Percentiles rank a stretch among this genome's conserved stretches.
Conservation (phyloP, 1,139 yeast genomes). For the Pichiaceae sp. region DNA sequence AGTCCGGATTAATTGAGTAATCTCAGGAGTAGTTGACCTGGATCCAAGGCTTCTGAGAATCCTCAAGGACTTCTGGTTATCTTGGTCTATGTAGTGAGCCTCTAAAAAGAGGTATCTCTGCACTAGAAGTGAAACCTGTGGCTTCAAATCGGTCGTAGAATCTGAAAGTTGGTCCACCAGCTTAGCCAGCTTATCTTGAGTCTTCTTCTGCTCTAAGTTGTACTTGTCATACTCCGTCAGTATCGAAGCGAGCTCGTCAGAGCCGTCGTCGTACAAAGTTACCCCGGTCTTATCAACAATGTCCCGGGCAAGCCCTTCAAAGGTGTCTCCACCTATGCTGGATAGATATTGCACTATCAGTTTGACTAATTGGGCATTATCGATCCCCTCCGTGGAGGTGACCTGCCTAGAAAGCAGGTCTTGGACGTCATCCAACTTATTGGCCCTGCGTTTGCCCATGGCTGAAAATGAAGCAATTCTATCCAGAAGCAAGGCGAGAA, state of each 20-base stretch:
- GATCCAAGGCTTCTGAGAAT: constrained; percentile 1
- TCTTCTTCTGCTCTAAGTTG: neutral
- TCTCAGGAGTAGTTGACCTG: neutral
- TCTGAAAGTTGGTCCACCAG: neutral
- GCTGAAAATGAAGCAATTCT: no score
- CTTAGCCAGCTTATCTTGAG: neutral
- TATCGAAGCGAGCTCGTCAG: neutral
- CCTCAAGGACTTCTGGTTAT: constrained; percentile 1
- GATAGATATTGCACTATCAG: constrained; percentile 15
- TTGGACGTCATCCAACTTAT: no score
- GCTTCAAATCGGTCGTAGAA: neutral
- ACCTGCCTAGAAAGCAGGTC: no score
- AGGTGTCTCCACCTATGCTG: neutral
- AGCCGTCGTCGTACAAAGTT: neutral
- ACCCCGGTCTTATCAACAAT: neutral
- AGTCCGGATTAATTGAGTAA: neutral
- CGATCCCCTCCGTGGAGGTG: constrained; percentile 4
- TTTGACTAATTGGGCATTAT: constrained; percentile 13
- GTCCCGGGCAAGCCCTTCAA: neutral
- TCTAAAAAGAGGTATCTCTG: constrained; percentile 2
- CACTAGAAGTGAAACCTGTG: neutral
- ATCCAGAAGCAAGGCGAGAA: no score
- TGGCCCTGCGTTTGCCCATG: neutral
- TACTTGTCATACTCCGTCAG: neutral
- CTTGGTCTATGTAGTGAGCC: neutral